These are phyloP conservation scores for Millerago galiae DNA, from an alignment of 805 yeast genomes.

Conservation along the genomic window DNA sequence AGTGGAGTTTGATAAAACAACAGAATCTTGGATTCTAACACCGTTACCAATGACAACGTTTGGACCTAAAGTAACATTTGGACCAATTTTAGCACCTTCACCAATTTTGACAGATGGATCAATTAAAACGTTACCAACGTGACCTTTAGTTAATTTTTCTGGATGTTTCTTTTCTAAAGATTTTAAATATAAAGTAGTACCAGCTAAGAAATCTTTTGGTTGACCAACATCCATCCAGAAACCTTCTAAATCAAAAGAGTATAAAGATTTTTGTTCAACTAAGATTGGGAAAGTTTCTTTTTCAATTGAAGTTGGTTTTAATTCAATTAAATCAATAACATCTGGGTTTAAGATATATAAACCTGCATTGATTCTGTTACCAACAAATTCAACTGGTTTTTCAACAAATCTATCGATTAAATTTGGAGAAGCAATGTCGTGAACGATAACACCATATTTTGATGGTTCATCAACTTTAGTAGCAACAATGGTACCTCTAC, in stretches of 20 bases:
- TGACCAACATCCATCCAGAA: slow-evolving; percentile 99
- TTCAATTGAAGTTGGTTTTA: slow-evolving; percentile 98
- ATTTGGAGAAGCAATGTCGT: slow-evolving; percentile 90
- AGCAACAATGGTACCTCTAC: slow-evolving; percentile 97
- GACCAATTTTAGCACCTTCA: slow-evolving; percentile 93
- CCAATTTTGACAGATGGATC: slow-evolving; percentile 95
- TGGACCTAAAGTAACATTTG: slow-evolving; percentile 96
- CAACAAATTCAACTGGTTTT: slow-evolving; percentile 98
- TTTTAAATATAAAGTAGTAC: slow-evolving; percentile 86
- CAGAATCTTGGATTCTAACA: slow-evolving; percentile 96
- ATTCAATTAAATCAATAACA: slow-evolving; percentile 92
- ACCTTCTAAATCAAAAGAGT: slow-evolving; percentile 96
- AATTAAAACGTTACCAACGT: slow-evolving; percentile 81
- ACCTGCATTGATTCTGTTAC: slow-evolving; percentile 99
- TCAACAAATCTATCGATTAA: slow-evolving; percentile 98
- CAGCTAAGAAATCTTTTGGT: slow-evolving; percentile 98
- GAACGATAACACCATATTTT: slow-evolving; percentile 98
- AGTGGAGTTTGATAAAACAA: slow-evolving; percentile 81
- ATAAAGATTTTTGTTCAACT: slow-evolving; percentile 82
- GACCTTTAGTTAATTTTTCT: slow-evolving; percentile 58
- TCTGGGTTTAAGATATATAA: slow-evolving; percentile 96
- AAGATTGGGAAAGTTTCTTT: slow-evolving; percentile 98
- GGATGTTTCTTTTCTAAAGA: slow-evolving; percentile 80
- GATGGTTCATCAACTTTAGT: slow-evolving; percentile 99
- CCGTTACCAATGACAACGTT: slow-evolving; percentile 95